These are phyloP conservation scores for Tolypocladium paradoxum DNA, from an alignment of 2,329 filamentous ascomycete species.

Conservation along the genomic window DNA sequence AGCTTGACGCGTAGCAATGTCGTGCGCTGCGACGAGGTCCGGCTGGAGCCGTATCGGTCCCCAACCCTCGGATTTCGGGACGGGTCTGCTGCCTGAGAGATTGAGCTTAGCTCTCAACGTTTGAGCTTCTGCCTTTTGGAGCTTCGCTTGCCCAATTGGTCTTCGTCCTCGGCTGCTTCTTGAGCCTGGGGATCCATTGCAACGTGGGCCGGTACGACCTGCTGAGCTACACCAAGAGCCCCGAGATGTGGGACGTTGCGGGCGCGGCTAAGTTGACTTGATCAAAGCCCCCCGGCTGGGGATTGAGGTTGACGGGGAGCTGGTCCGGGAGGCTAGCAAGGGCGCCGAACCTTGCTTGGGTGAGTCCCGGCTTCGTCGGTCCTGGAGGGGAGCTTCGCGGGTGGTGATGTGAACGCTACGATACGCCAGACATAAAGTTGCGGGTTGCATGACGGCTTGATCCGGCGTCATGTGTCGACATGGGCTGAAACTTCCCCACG, in stretches of 20 bases:
- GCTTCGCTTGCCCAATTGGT: no score
- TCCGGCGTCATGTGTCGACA: background rate
- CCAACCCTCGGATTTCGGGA: no score
- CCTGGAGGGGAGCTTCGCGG: slow-evolving; percentile 56
- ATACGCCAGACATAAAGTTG: no score
- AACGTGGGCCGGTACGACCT: slow-evolving; percentile 57
- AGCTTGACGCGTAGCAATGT: no score
- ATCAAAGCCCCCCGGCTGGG: slow-evolving; percentile 52
- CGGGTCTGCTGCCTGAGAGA: no score
- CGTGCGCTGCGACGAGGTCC: no score
- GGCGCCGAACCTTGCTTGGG: slow-evolving; percentile 59
- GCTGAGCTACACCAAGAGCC: slow-evolving; percentile 54
- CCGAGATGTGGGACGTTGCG: slow-evolving; percentile 54
- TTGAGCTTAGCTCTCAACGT: no score
- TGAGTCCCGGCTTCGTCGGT: slow-evolving; percentile 54
- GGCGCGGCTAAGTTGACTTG: slow-evolving; percentile 52
- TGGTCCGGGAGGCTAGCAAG: slow-evolving; percentile 47
- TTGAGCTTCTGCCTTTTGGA: no score
- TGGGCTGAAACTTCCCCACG: background rate
- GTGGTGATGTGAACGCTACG: slow-evolving; percentile 36
- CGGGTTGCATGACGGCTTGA: background rate
- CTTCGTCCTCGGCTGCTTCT: no score
- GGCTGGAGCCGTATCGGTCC: no score
- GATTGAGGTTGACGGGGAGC: slow-evolving; percentile 61
- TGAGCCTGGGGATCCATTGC: slow-evolving; percentile 71